Evolutionary conservation across 140 eudicot genomes (phyloP).

Genomic region (Anethum foeniculum): DNA sequence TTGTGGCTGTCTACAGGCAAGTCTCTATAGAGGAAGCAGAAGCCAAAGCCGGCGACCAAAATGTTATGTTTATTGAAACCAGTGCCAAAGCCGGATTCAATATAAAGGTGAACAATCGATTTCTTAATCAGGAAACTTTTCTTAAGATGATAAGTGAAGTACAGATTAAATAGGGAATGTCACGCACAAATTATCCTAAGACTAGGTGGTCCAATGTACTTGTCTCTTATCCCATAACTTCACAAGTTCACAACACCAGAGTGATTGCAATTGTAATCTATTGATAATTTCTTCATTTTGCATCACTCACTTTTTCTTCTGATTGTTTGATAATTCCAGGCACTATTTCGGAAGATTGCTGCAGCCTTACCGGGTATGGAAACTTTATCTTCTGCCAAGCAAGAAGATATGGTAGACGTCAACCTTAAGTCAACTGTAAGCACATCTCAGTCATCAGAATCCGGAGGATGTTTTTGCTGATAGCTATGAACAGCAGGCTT

Average conservation of each 20-base stretch:
- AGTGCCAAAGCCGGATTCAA: constrained; percentile 92
- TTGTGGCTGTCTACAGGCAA: constrained; percentile 37
- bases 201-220: neutral
- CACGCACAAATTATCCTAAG: neutral
- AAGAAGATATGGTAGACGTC: constrained; percentile 85
- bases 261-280: neutral
- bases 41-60: constrained; percentile 62
- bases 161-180: neutral
- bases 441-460: constrained; percentile 50
- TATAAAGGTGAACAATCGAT: constrained; percentile 45
- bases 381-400: constrained; percentile 56
- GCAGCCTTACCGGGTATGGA: constrained; percentile 85
- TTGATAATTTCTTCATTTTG: neutral
- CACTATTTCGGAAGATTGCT: constrained; percentile 70
- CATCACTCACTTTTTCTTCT: neutral
- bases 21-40: constrained; percentile 84
- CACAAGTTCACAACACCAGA: neutral
- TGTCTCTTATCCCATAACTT: neutral
- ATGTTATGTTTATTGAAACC: constrained; percentile 77
- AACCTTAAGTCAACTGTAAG: constrained; percentile 59
- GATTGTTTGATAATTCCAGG: constrained; percentile 22
- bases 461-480: constrained; percentile 74
- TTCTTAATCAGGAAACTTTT: neutral
- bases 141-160: neutral
- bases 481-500: neutral